Percentiles rank a stretch among this genome's conserved stretches.
Conservation (phyloP, 768 basidiomycete genomes). For the Phanerochaete sordida region DNA sequence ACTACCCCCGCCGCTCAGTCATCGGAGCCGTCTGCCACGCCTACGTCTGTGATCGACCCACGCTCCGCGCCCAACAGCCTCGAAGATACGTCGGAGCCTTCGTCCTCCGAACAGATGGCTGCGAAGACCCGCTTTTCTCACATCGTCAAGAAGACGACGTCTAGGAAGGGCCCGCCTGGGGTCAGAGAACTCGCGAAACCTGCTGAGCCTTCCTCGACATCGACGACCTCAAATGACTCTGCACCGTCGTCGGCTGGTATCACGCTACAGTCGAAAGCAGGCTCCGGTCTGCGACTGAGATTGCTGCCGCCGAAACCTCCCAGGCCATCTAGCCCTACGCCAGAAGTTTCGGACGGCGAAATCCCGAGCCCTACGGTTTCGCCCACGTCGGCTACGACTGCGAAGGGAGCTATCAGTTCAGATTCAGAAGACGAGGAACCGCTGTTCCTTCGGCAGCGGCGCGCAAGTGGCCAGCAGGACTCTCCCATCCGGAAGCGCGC, state of each 20-base stretch:
- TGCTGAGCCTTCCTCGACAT: not conserved
- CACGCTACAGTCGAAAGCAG: not conserved
- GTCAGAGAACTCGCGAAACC: not conserved
- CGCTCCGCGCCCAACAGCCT: not conserved
- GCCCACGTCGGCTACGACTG: not conserved
- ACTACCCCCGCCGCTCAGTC: not conserved
- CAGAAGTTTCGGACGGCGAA: no score
- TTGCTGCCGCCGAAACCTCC: not conserved
- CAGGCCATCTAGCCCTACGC: not conserved
- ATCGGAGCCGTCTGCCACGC: not conserved
- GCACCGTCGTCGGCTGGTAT: not conserved
- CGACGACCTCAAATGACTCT: not conserved
- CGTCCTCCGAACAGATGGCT: no score
- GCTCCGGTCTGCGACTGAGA: not conserved
- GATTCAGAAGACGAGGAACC: not conserved
- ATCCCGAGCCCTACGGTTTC: no score
- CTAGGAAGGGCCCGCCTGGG: slow-evolving; percentile 16
- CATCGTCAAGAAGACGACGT: not conserved
- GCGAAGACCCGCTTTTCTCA: no score
- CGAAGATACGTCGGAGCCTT: no score
- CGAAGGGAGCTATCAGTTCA: not conserved
- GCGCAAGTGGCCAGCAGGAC: not conserved
- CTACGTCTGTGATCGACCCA: not conserved
- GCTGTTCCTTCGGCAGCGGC: not conserved
- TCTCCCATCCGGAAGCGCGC: not conserved